phyloP scores from a whole-genome alignment of 768 basidiomycete species.

The Trametes cinnabarina region DNA sequence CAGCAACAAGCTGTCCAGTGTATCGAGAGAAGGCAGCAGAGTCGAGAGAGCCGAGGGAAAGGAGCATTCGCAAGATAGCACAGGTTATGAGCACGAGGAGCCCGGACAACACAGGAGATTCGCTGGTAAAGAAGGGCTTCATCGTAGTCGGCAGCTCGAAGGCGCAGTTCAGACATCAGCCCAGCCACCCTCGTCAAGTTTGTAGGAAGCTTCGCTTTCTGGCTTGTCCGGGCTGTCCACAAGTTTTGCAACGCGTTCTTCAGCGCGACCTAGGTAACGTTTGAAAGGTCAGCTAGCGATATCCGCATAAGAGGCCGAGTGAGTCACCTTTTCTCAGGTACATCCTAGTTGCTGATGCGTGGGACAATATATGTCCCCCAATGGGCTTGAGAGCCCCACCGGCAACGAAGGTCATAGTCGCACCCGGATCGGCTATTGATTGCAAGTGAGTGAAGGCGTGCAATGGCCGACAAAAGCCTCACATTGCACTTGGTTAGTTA shows the following conservation, averaged over 20 bases:
- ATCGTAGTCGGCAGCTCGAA: slow-evolving; percentile 27
- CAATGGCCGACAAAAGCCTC: slow-evolving; percentile 19
- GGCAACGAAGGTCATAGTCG: slow-evolving; percentile 92
- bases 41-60: too few relatives aligned
- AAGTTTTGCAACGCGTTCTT: slow-evolving; percentile 87
- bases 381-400: slow-evolving; percentile 91
- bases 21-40: too few relatives aligned
- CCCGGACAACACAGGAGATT: too few relatives aligned
- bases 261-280: slow-evolving; percentile 67
- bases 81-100: too few relatives aligned
- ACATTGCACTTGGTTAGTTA: slow-evolving; percentile 95
- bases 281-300: too few relatives aligned
- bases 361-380: slow-evolving; percentile 85
- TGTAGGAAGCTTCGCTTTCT: slow-evolving; percentile 90
- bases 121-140: too few relatives aligned
- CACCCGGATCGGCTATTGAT: slow-evolving; percentile 82
- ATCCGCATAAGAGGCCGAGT: neutral
- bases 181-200: slow-evolving; percentile 90
- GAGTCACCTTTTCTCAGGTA: slow-evolving; percentile 79
- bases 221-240: slow-evolving; percentile 89
- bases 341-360: slow-evolving; percentile 82
- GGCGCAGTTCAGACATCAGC: slow-evolving; percentile 58
- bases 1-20: too few relatives aligned
- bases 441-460: neutral
- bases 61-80: too few relatives aligned